Evolutionary conservation across 148 eudicot genomes (phyloP).

Genomic region (Fagopyrum homotropicum): DNA sequence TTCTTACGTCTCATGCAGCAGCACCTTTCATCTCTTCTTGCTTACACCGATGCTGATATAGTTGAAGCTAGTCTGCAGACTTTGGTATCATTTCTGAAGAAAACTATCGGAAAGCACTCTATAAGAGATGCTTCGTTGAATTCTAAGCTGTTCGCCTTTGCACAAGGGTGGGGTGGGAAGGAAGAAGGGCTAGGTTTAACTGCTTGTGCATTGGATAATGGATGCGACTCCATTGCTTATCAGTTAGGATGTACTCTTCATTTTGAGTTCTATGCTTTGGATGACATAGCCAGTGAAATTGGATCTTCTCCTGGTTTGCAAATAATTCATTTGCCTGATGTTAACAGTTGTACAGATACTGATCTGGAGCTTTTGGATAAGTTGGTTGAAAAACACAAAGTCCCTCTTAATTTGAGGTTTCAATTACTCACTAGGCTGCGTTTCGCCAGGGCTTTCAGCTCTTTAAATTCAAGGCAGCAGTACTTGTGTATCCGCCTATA

Average conservation of each 20-base stretch:
- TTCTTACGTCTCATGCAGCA: constrained; percentile 41
- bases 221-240: constrained; percentile 50
- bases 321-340: constrained; percentile 65
- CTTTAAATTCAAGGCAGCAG: constrained; percentile 62
- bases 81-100: constrained; percentile 80
- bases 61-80: constrained; percentile 94
- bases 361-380: constrained; percentile 72
- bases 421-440: constrained; percentile 80
- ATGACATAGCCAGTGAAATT: constrained; percentile 33
- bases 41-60: constrained; percentile 85
- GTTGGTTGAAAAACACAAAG: constrained; percentile 56
- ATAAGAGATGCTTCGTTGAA: constrained; percentile 73
- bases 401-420: constrained; percentile 71
- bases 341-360: constrained; percentile 43
- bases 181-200: constrained; percentile 95
- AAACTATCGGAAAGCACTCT: constrained; percentile 70
- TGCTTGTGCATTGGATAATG: constrained; percentile 77
- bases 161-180: constrained; percentile 99
- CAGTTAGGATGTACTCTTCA: constrained; percentile 81
- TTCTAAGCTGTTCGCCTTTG: constrained; percentile 79
- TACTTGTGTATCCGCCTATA: constrained; percentile 83
- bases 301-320: constrained; percentile 54
- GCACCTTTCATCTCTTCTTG: constrained; percentile 82
- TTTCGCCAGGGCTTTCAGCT: constrained; percentile 85
- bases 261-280: constrained; percentile 78